phyloP scores from a whole-genome alignment of 2,329 filamentous ascomycete genomes.

The Colletotrichum gloeosporioides region DNA sequence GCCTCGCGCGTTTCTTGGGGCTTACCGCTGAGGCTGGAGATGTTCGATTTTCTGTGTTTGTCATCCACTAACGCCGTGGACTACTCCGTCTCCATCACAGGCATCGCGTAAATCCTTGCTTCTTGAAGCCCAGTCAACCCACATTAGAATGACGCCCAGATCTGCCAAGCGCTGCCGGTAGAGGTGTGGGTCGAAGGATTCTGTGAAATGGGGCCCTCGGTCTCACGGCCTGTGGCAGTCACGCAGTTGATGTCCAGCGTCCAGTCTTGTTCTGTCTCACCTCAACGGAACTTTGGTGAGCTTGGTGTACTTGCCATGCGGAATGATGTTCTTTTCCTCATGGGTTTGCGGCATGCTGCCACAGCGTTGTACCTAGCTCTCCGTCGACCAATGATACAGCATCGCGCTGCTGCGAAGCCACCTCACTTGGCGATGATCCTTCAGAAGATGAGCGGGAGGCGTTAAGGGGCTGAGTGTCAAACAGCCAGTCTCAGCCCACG shows the following conservation, averaged over 20 bases:
- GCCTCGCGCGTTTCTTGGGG: not conserved
- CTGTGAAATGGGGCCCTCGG: not conserved
- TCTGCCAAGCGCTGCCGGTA: not conserved
- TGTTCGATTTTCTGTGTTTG: not conserved
- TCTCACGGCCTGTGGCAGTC: not conserved
- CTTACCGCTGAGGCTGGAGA: not conserved
- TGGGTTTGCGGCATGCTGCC: not conserved
- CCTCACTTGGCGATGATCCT: conserved; percentile 4
- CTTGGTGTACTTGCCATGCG: not conserved
- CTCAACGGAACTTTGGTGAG: not conserved
- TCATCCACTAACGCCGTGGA: not conserved
- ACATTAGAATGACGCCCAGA: not conserved
- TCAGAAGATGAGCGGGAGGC: not conserved
- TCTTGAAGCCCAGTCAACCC: not conserved
- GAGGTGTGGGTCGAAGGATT: conserved; percentile 10
- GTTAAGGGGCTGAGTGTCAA: not conserved
- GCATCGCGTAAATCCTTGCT: not conserved
- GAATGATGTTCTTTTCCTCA: not conserved
- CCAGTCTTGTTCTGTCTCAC: not conserved
- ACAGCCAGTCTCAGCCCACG: not conserved
- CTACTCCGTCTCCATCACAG: not conserved
- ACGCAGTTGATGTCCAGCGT: not conserved
- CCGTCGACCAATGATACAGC: not conserved
- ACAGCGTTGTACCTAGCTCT: not conserved
- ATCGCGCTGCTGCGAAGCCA: not conserved